A percentile compares a stretch with the other conserved stretches of the same genome.
Conservation (phyloP, 164 flowering plant genomes). For the Warburgia ugandensis region DNA sequence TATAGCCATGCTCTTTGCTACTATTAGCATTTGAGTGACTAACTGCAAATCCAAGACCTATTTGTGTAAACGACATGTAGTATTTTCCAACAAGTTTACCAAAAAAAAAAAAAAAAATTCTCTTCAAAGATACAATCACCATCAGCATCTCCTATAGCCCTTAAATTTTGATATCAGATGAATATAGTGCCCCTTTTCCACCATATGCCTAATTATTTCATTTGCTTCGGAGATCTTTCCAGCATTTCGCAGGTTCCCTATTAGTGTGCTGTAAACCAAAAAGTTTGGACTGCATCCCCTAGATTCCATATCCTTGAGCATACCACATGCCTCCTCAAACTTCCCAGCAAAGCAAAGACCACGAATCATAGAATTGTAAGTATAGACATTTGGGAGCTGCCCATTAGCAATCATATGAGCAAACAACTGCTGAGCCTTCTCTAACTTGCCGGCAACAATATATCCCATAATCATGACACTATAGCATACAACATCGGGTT, state of each 20-base stretch:
- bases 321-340: slow-evolving; percentile 57
- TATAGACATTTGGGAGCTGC: slow-evolving; percentile 76
- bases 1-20: too few relatives aligned
- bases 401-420: slow-evolving; percentile 64
- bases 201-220: slow-evolving; percentile 54
- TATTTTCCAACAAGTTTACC: too few relatives aligned
- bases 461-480: slow-evolving; percentile 84
- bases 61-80: too few relatives aligned
- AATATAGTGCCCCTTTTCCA: slow-evolving; percentile 55
- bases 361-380: slow-evolving; percentile 89
- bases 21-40: too few relatives aligned
- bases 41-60: too few relatives aligned
- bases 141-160: slow-evolving; percentile 45
- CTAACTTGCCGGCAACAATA: slow-evolving; percentile 52
- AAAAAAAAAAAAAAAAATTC: too few relatives aligned
- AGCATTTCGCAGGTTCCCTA: slow-evolving; percentile 57
- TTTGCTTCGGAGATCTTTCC: slow-evolving; percentile 64
- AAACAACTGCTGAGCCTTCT: slow-evolving; percentile 60
- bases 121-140: too few relatives aligned
- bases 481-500: slow-evolving; percentile 83
- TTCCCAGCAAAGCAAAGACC: slow-evolving; percentile 70
- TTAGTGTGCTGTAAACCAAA: slow-evolving; percentile 67
- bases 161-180: slow-evolving; percentile 49
- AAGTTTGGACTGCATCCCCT: slow-evolving; percentile 87
- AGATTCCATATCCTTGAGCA: slow-evolving; percentile 77